Evolutionary conservation across 257 asterid genomes (phyloP).

Genomic region (Handroanthus guayacan): DNA sequence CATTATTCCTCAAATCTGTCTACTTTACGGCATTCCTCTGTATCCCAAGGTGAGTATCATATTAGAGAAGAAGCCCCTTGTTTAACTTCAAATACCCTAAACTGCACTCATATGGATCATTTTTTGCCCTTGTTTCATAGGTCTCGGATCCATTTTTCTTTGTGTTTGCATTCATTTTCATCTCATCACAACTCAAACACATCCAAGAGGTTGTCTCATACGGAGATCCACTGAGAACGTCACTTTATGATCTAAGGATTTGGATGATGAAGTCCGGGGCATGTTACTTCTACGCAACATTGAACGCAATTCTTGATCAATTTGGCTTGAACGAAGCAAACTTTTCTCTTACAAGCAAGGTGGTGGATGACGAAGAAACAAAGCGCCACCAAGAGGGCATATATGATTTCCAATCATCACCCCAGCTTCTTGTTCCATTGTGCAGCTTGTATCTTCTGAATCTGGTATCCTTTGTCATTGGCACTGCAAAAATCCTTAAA

Average conservation of each 20-base stretch:
- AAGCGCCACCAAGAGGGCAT: conserved; percentile 50
- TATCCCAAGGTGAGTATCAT: conserved; percentile 50
- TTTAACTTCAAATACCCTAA: no score
- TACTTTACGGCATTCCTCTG: conserved; percentile 43
- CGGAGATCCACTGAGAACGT: conserved; percentile 58
- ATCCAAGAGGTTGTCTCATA: conserved; percentile 56
- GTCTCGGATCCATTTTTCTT: conserved; percentile 56
- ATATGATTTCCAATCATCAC: conserved; percentile 59
- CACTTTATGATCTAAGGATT: conserved; percentile 61
- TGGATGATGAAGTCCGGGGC: conserved; percentile 71
- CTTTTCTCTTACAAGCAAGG: conserved; percentile 67
- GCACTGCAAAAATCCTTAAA: conserved; percentile 29
- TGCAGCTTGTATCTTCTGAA: conserved; percentile 56
- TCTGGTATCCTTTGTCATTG: conserved; percentile 45
- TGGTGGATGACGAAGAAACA: conserved; percentile 50
- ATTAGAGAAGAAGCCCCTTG: not conserved
- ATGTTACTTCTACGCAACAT: conserved; percentile 58
- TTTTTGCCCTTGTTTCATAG: conserved; percentile 43
- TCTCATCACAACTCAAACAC: conserved; percentile 54
- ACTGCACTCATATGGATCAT: not conserved
- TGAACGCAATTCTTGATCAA: conserved; percentile 51
- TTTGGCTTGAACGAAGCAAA: conserved; percentile 58
- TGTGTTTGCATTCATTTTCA: conserved; percentile 49
- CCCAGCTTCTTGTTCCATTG: conserved; percentile 53
- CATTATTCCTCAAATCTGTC: conserved; percentile 50